Evolutionary conservation across 495 filamentous ascomycete species (phyloP), one percentile per base, ranked within the genome.

Genomic region (Lasiosphaeriaceae sp.): DNA sequence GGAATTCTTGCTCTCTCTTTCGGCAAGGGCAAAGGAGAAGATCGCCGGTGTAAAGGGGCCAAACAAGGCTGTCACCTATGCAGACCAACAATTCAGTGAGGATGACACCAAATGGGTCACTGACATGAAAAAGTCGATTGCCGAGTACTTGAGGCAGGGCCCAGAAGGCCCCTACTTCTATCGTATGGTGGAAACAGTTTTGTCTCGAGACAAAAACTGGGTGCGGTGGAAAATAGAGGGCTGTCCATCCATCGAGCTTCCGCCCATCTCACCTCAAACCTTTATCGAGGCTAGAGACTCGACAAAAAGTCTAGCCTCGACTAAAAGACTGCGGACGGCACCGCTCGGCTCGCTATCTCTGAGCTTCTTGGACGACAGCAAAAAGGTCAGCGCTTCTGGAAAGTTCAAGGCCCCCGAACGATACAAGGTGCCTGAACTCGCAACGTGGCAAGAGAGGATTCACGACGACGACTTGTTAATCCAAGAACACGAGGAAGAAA

Each of bases 121-220:
- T 12, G 78, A 80, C 20, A 96, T 86, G 73, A 87, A 88, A 61
- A 79, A 79, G 35, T 72, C 75, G 2, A 95, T 99, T 55, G 84
- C 85, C 50, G 80, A 78, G 20, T 96, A 96, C 67, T 80, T 99
- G 26, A 86, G 89, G 63, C 87, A 86, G 9, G 62, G 64, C 8
- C 68, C 72, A n/a, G 86, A 90, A 55, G 95, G 95, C 14, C 88
- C 87, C 54, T 94, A 95, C 70, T 99, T 97, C 71, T 90, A 89
- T 68, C 89, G 94, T 24, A 92, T 96, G 83, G 90, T 99, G 35
- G 93, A 97, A 64, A 96, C 92, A 4, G 91, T 97, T 17, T 80
- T 99, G 20, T 89, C 90, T 6, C 81, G 94, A 55, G 94, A 99
- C 72, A 96, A 96, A 71, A 96, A 96, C 63, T 99, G 94, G 94